Evolutionary conservation across 1,284 basidiomycete species (phyloP).

Genomic region (Baeospora myosura): DNA sequence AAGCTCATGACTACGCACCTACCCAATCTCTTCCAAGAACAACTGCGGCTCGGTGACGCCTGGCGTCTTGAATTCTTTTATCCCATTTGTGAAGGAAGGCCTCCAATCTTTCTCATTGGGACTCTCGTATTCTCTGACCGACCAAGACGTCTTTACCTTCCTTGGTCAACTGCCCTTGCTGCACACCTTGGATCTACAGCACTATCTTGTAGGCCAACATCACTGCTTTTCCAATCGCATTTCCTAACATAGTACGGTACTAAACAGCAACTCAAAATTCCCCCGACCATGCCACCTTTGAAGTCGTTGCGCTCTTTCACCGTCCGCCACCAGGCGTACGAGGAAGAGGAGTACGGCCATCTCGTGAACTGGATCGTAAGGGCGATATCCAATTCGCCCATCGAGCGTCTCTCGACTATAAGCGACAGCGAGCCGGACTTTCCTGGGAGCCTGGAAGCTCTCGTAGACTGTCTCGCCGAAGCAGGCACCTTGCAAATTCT

Average conservation of each 20-base stretch:
- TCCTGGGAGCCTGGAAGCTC: too few relatives aligned
- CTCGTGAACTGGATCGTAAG: too few relatives aligned
- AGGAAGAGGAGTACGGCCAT: too few relatives aligned
- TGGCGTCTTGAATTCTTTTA: constrained; percentile 38
- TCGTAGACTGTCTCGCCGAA: too few relatives aligned
- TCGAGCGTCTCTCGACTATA: too few relatives aligned
- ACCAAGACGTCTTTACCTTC: constrained; percentile 42
- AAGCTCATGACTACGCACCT: not conserved
- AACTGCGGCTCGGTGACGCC: constrained; percentile 56
- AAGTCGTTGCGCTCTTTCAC: not conserved
- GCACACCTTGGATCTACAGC: constrained; percentile 31
- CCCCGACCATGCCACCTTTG: not conserved
- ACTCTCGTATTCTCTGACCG: constrained; percentile 45
- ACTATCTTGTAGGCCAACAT: constrained; percentile 36
- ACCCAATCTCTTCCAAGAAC: constrained; percentile 24
- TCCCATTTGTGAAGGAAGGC: constrained; percentile 25
- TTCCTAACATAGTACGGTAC: not conserved
- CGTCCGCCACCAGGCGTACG: too few relatives aligned
- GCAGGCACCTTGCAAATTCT: too few relatives aligned
- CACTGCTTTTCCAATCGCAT: not conserved
- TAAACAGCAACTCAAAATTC: not conserved
- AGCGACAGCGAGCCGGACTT: too few relatives aligned
- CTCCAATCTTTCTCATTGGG: constrained; percentile 36
- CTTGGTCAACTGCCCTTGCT: constrained; percentile 31
- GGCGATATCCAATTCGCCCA: too few relatives aligned